A percentile compares a stretch with the other conserved stretches of the same genome.
phyloP scores from a whole-genome alignment of 2,329 filamentous ascomycete species.

The Fusarium verticillioides region DNA sequence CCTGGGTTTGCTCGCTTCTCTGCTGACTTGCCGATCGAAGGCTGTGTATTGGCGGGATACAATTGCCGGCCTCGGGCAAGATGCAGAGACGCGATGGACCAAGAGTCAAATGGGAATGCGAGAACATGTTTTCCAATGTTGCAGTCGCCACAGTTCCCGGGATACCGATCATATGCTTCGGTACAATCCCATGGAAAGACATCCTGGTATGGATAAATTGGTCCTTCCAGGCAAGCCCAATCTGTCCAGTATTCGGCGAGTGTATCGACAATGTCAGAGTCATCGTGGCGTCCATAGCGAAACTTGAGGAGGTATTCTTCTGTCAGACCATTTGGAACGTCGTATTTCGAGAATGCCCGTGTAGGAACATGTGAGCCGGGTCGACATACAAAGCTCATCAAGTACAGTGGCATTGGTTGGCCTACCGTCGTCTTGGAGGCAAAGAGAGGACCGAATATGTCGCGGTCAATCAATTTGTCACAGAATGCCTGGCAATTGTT shows the following conservation, averaged over 20 bases:
- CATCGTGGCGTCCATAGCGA: conserved; percentile 51
- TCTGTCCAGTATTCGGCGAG: conserved; percentile 58
- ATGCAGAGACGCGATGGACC: conserved; percentile 53
- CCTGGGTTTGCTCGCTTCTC: not conserved
- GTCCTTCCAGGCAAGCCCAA: conserved; percentile 52
- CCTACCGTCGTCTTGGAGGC: not conserved
- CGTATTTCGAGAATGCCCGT: conserved; percentile 45
- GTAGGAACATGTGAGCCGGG: conserved; percentile 38
- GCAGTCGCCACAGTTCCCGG: conserved; percentile 51
- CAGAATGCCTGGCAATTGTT: conserved; percentile 54
- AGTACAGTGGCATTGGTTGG: conserved; percentile 43
- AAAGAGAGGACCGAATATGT: conserved; percentile 46
- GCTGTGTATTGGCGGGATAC: conserved; percentile 41
- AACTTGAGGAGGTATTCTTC: conserved; percentile 56
- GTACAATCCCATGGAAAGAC: conserved; percentile 60
- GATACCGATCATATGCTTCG: conserved; percentile 52
- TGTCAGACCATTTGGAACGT: conserved; percentile 52
- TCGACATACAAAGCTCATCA: conserved; percentile 54
- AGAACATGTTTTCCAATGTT: conserved; percentile 56
- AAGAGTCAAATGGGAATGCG: conserved; percentile 57
- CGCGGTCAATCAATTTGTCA: conserved; percentile 47
- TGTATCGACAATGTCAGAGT: conserved; percentile 55
- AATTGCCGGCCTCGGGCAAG: conserved; percentile 47
- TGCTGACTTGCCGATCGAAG: accelerated
- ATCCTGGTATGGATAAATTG: conserved; percentile 53